A percentile compares a stretch with the other conserved stretches of the same genome.
These are phyloP conservation scores for Trypanosoma boissoni DNA, from an alignment of 208 protist genomes.

Conservation along the genomic window DNA sequence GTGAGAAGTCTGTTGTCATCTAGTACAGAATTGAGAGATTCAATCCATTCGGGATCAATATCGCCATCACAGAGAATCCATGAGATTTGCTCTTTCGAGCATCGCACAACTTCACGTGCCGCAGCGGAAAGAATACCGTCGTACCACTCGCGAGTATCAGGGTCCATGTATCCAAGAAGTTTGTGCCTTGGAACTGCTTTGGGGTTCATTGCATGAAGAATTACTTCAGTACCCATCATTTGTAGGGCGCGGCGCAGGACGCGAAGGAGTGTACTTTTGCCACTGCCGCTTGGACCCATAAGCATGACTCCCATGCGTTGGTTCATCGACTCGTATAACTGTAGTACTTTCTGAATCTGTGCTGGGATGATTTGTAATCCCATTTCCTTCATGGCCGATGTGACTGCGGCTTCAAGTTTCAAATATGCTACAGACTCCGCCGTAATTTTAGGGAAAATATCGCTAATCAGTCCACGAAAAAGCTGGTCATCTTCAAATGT, in stretches of 20 bases:
- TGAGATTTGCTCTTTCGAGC: conserved; percentile 56
- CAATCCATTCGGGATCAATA: conserved; percentile 98
- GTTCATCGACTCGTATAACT: conserved; percentile 92
- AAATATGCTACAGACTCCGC: conserved; percentile 67
- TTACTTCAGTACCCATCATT: conserved; percentile 67
- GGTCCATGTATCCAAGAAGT: conserved; percentile 95
- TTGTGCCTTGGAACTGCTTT: conserved; percentile 92
- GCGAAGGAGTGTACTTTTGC: conserved; percentile 89
- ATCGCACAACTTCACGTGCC: conserved; percentile 85
- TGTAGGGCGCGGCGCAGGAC: conserved; percentile 85
- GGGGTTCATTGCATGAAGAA: conserved; percentile 90
- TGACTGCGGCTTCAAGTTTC: conserved; percentile 84
- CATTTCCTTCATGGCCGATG: conserved; percentile 50
- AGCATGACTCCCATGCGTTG: conserved; percentile 94
- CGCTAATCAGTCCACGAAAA: conserved; percentile 92
- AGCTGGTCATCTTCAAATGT: conserved; percentile 95
- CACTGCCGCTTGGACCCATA: conserved; percentile 90
- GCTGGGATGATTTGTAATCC: conserved; percentile 64
- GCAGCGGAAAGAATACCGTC: conserved; percentile 97
- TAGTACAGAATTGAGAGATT: conserved; percentile 98
- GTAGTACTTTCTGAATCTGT: conserved; percentile 89
- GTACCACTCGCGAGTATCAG: conserved; percentile 97
- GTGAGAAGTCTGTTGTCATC: conserved; percentile 99
- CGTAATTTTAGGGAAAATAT: conserved; percentile 83
- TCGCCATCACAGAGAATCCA: conserved; percentile 97